Percentiles rank a stretch among this genome's conserved stretches.
Evolutionary conservation across 306 rosid species (phyloP).

Genomic region (Ziziphus jujuba): DNA sequence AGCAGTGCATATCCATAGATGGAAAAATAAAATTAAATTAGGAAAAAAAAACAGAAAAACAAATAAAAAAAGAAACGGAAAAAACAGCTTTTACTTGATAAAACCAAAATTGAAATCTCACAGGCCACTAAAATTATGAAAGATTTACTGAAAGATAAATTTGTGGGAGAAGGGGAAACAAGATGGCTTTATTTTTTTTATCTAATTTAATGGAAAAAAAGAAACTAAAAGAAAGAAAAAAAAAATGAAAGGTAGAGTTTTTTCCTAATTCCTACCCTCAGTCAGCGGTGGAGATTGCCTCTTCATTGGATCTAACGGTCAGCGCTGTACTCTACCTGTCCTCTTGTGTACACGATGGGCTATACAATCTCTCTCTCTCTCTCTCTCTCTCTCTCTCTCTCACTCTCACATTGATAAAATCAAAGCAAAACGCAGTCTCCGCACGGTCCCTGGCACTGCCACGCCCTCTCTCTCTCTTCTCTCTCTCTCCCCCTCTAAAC

Average conservation of each 20-base stretch:
- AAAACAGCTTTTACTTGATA: not conserved
- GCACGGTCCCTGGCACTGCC: not conserved
- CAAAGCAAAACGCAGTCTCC: conserved; percentile 3
- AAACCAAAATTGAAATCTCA: not conserved
- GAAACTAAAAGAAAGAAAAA: conserved; percentile 41
- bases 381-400: conserved; percentile 20
- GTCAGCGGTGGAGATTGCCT: conserved; percentile 37
- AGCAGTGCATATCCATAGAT: not conserved
- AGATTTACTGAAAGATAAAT: not conserved
- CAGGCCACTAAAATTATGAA: not conserved
- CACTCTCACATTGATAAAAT: conserved; percentile 27
- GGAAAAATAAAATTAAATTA: not conserved
- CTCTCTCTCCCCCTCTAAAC: no score
- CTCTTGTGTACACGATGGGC: conserved; percentile 35
- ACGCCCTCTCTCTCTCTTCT: conserved; percentile 16
- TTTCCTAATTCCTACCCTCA: conserved; percentile 40
- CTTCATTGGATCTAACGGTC: conserved; percentile 38
- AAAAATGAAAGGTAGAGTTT: conserved; percentile 50
- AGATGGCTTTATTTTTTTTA: not conserved
- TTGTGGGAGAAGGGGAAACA: not conserved
- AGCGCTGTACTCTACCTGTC: conserved; percentile 38
- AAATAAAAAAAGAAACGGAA: not conserved
- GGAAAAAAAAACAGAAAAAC: not conserved
- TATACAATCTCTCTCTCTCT: conserved; percentile 18
- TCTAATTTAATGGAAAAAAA: not conserved